Evolutionary conservation across 805 yeast genomes (phyloP).

Genomic region (Saccharomyces eubayanus): DNA sequence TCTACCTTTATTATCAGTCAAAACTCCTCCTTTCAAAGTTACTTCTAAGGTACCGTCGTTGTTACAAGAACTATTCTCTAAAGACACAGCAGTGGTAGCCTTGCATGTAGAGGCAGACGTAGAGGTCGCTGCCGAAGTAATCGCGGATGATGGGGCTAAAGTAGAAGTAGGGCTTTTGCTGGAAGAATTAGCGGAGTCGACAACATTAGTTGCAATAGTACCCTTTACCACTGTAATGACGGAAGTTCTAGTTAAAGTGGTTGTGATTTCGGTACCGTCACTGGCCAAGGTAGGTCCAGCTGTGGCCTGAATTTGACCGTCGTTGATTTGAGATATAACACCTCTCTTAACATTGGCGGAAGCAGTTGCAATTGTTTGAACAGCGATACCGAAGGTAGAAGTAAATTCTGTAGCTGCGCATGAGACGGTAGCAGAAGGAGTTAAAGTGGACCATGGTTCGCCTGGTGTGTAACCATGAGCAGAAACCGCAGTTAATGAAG

Average conservation of each 20-base stretch:
- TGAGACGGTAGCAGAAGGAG: constrained; percentile 48
- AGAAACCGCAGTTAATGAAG: constrained; percentile 39
- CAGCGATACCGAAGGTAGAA: constrained; percentile 59
- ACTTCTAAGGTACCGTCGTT: constrained; percentile 39
- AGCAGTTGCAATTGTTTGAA: constrained; percentile 38
- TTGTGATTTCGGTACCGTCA: constrained; percentile 24
- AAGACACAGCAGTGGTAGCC: constrained; percentile 23
- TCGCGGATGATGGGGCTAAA: constrained; percentile 10
- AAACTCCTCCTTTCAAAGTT: constrained; percentile 41
- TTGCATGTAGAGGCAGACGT: constrained; percentile 20
- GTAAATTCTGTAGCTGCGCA: constrained; percentile 52
- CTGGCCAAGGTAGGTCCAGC: constrained; percentile 37
- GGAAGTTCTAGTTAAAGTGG: constrained; percentile 17
- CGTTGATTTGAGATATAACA: constrained; percentile 37
- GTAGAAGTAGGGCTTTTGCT: constrained; percentile 21
- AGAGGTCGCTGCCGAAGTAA: constrained; percentile 14
- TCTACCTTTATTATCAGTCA: constrained; percentile 51
- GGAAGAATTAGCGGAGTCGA: constrained; percentile 16
- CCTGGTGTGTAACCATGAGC: constrained; percentile 54
- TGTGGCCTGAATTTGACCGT: constrained; percentile 41
- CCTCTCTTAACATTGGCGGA: constrained; percentile 31
- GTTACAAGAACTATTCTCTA: constrained; percentile 19
- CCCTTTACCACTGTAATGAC: background rate
- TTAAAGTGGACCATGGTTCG: constrained; percentile 61
- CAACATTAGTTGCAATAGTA: constrained; percentile 10